Evolutionary conservation across 257 asterid species (phyloP), one percentile per base, ranked within the genome.

Genomic region (Nicotiana otophora): DNA sequence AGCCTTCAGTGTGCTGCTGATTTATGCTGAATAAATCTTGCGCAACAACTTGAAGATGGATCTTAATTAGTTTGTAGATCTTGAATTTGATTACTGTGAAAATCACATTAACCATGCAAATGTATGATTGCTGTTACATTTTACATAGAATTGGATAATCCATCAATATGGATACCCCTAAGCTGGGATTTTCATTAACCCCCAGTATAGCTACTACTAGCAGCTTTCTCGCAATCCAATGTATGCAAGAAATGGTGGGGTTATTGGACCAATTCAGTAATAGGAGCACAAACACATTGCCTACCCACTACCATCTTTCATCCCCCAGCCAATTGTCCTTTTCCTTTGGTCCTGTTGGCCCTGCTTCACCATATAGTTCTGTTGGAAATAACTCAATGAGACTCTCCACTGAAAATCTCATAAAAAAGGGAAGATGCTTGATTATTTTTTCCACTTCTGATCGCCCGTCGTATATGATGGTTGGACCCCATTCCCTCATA

Each of bases 401-500:
- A 65, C 86, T 88, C 65, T 91, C 97, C 60, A 94, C 85, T 0
- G 97, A 91, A 84, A 91, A 89, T 83, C 98, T 90, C 8, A 95
- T 54, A 63, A 91, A 91, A 82, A 92, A 88, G 0, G 99, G 99
- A 1, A 95, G 93, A 87, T 82, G 88, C 30, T 83, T 91, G 79
- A 95, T 87, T 83, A 95, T 91, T 92, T 90, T 95, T 46, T 95
- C 97, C 10, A 92, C 76, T 81, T 95, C 98, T 3, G 95, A 85
- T 67, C 85, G 74, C 1, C 97, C 87, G 23, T 86, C 83, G 51
- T 95, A 95, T 7, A 90, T 87, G 42, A 95, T 55, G 1, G 91
- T 90, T 1, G 99, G 99, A 7, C 99, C 99, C 99, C 99, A 95
- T 82, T 92, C 99, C 66, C 99, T 91, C 99, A 93, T 95, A 78